A percentile compares a stretch with the other conserved stretches of the same genome.
These are phyloP conservation scores for Dioszegia aurantiaca DNA, from an alignment of 768 basidiomycete genomes.

Conservation along the genomic window DNA sequence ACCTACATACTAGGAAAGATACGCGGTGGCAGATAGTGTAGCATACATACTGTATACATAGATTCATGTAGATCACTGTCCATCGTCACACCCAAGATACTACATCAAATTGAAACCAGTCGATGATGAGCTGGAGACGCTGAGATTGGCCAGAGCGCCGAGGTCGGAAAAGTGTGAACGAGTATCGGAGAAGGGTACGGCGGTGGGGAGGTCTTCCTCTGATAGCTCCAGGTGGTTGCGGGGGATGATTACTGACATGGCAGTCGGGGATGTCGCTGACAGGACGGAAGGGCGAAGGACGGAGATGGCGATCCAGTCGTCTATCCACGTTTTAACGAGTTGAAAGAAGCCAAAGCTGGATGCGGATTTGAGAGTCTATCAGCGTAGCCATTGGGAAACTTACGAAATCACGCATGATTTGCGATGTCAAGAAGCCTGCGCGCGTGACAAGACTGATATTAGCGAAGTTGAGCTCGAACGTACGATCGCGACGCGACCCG, in stretches of 20 bases:
- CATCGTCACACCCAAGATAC: background rate
- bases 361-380: conserved; percentile 34
- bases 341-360: conserved; percentile 41
- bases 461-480: conserved; percentile 16
- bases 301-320: conserved; percentile 39
- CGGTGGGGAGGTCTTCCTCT: conserved; percentile 17
- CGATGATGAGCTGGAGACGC: background rate
- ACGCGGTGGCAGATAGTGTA: conserved; percentile 55
- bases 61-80: too few relatives aligned
- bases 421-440: conserved; percentile 39
- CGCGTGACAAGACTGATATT: conserved; percentile 18
- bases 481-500: conserved; percentile 3
- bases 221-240: background rate
- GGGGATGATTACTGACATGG: conserved; percentile 20
- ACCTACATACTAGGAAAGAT: conserved; percentile 65
- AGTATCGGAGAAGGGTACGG: conserved; percentile 3
- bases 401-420: conserved; percentile 40
- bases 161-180: too few relatives aligned
- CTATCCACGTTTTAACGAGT: conserved; percentile 46
- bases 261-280: conserved; percentile 1
- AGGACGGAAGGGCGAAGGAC: conserved; percentile 26
- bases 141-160: conserved; percentile 2
- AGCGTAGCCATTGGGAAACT: conserved; percentile 14
- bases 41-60: background rate
- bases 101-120: conserved; percentile 2